Evolutionary conservation across 257 asterid species (phyloP), one percentile per base, ranked within the genome.

Genomic region (Jacaranda mimosifolia): DNA sequence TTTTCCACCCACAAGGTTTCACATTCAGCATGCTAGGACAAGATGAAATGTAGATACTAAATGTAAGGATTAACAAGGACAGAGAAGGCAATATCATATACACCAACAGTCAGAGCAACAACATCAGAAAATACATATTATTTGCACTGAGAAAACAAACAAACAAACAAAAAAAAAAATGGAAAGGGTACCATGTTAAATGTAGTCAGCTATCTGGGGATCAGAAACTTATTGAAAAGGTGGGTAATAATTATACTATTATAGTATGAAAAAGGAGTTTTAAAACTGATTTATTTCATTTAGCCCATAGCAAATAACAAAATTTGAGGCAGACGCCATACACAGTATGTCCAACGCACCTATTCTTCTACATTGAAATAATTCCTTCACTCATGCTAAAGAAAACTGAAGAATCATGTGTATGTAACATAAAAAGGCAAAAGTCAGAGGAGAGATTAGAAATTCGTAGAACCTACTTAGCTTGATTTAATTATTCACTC

Each of bases 31-130:
- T 57, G 36, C 72, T 53, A 17, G 57, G 49, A 36, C 64, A 63
- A 72, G 59, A 35, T 43, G 69, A 14, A 35, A 78, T 49, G n/a
- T 7, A 51, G 70, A 73, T 52, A 45, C 63, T 19, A 72, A 63
- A 39, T 40, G 26, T 53, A 77, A 64, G 66, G 73, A 39, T 57
- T 66, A 19, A 77, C 35, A 65, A 60, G 73, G 71, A 46, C 55
- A 3, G 21, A 64, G 35, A 26, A 57, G 21, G 53, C 46, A 69
- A 45, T 43, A 46, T 36, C 64, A 57, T 42, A 62, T 57, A 49
- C 9, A 19, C 52, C 13, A 43, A 42, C 26, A 12, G 40, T 10
- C 53, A 51, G 40, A 60, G 14, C 45, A 51, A 3, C 36, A n/a
- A n/a, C n/a, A n/a, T n/a, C n/a, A n/a, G n/a, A n/a, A n/a, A n/a